Percentiles rank a stretch among this genome's conserved stretches.
These are phyloP conservation scores for Coemansia biformis DNA, from an alignment of 192 early-diverging fungal species.

Conservation along the genomic window DNA sequence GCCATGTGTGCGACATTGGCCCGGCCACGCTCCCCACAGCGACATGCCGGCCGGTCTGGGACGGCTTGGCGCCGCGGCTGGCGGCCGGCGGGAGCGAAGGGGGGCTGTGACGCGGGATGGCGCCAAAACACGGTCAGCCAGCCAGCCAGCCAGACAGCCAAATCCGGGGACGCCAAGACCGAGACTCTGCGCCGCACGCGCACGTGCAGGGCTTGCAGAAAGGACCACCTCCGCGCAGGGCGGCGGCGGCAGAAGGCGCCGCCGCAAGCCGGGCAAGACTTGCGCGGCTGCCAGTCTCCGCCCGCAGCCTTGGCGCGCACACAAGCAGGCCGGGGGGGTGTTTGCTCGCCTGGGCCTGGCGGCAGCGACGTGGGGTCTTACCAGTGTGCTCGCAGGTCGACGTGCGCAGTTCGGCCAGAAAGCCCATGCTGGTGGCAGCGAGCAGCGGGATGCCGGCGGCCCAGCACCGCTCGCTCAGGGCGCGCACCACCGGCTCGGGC, in stretches of 20 bases:
- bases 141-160: too few relatives aligned
- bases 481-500: slow-evolving; percentile 50
- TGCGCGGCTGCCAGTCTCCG: neutral
- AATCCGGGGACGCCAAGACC: too few relatives aligned
- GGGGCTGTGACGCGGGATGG: neutral
- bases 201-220: slow-evolving; percentile 4
- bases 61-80: too few relatives aligned
- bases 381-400: slow-evolving; percentile 71
- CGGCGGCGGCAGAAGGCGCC: too few relatives aligned
- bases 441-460: slow-evolving; percentile 61
- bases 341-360: neutral
- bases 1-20: too few relatives aligned
- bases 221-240: neutral
- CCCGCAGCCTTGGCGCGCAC: too few relatives aligned
- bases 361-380: slow-evolving; percentile 28
- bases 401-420: slow-evolving; percentile 70
- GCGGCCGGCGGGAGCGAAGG: neutral
- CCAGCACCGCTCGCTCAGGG: slow-evolving; percentile 63
- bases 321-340: too few relatives aligned
- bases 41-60: too few relatives aligned
- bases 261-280: neutral
- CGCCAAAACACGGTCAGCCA: too few relatives aligned
- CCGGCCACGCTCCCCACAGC: too few relatives aligned
- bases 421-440: slow-evolving; percentile 64
- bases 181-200: neutral